Conservation (phyloP, 306 rosid genomes). For the Dryas drummondii region DNA sequence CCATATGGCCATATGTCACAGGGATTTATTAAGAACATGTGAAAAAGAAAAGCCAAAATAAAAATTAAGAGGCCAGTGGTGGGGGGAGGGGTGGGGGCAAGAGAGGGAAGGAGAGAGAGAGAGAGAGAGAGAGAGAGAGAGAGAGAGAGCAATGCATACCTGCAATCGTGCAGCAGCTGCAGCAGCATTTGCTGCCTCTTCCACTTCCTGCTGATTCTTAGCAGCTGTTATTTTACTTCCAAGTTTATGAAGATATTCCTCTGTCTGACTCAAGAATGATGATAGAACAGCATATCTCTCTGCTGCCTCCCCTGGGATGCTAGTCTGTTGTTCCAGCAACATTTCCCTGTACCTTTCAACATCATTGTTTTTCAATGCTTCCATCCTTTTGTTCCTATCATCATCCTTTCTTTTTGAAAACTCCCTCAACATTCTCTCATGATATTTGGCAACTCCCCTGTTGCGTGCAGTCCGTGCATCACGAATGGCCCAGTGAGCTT, state of each 20-base stretch:
- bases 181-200: conserved; percentile 89
- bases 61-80: neutral
- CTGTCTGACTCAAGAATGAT: conserved; percentile 89
- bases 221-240: conserved; percentile 95
- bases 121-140: conserved; percentile 6
- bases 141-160: conserved; percentile 46
- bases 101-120: neutral
- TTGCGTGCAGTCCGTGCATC: conserved; percentile 97
- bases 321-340: conserved; percentile 94
- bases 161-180: conserved; percentile 91
- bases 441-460: conserved; percentile 97
- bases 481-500: conserved; percentile 94
- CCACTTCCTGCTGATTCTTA: conserved; percentile 86
- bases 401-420: conserved; percentile 94
- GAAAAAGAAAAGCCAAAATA: neutral
- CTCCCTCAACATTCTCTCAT: conserved; percentile 90
- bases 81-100: no score
- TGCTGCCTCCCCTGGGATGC: conserved; percentile 84
- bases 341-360: conserved; percentile 97
- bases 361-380: conserved; percentile 94
- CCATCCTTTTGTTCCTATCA: conserved; percentile 90
- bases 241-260: conserved; percentile 90
- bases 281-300: conserved; percentile 97
- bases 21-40: neutral
- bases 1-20: conserved; percentile 16